These are phyloP conservation scores for Penicillium desertorum DNA, from an alignment of 495 filamentous ascomycete genomes.

Conservation along the genomic window DNA sequence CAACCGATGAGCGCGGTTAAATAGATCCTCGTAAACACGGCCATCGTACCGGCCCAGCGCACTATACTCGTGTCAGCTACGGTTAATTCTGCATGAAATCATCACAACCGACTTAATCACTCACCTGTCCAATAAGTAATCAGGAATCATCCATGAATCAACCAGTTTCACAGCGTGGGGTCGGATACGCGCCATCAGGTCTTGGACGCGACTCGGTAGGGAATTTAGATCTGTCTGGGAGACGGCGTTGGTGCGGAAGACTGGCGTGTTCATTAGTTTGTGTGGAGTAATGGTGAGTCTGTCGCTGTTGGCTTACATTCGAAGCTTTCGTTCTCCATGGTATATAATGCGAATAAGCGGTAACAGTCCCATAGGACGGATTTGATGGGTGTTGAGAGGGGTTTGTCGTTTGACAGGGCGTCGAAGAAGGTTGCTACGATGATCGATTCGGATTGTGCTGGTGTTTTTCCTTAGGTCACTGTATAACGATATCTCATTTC, in stretches of 20 bases:
- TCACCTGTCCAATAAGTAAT: conserved; percentile 47
- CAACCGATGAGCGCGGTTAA: conserved; percentile 44
- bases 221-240: conserved; percentile 31
- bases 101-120: neutral
- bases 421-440: conserved; percentile 43
- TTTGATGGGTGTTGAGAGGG: conserved; percentile 26
- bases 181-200: conserved; percentile 42
- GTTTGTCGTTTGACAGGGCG: conserved; percentile 24
- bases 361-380: conserved; percentile 37
- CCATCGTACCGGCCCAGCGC: conserved; percentile 50
- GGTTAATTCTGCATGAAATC: neutral
- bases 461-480: neutral
- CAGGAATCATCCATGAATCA: conserved; percentile 50
- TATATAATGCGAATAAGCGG: conserved; percentile 46
- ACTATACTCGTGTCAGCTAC: conserved; percentile 15
- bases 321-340: conserved; percentile 38
- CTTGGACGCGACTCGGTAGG: conserved; percentile 37
- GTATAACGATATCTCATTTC: neutral
- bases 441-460: conserved; percentile 49
- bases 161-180: conserved; percentile 51
- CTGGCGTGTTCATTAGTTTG: conserved; percentile 11
- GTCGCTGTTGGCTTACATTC: conserved; percentile 21
- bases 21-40: conserved; percentile 51
- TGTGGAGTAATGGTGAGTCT: neutral
- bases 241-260: conserved; percentile 41